Base-by-base conservation (phyloP, 148 eudicot genomes). In the Rhododendron henanense region DNA sequence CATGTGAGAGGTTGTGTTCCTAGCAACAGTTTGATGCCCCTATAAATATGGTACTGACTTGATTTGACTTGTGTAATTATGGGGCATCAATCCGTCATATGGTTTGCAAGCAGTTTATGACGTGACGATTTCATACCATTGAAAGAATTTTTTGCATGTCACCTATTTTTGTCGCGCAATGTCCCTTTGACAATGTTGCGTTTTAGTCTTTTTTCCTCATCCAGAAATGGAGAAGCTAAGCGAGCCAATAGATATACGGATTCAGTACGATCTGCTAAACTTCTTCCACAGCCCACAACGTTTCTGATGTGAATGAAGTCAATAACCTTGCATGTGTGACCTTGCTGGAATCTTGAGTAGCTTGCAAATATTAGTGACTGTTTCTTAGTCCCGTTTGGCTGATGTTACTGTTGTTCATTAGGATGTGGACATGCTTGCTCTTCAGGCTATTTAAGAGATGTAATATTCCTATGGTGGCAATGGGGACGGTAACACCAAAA, bases 351-450 rank as follows among this genome's bases (percentile, higher is more conserved):
- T 21, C 67, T 55, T 82, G 25, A 50, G 48, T 50, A 16, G 79
- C 53, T 84, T 37, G 84, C 7, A 13, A 53, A 75, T 31, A 71
- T 18, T 28, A 63, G 33, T 10, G 41, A 47, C 8, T 55, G 48
- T 44, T 87, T 83, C 5, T 83, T 10, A 78, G 69, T 59, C 65
- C 25, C 10, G 4, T 59, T 59, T 59, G 65, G 65, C n/a, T 59
- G 65, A 5, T 75, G 76, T 71, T 84, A 4, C 25, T 81, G 53
- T 35, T 23, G 39, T 78, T 57, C 59, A 45, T 88, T 85, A 97
- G 99, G 99, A 79, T 94, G 87, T 97, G 98, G 99, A 95, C 98
- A 78, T 97, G 99, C 92, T 76, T 97, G 78, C 95, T 94, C 83
- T 97, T 95, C 89, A 92, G 96, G 87, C 87, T 94, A 76, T 90